phyloP scores from a whole-genome alignment of 306 rosid species.

The Luffa acutangula region DNA sequence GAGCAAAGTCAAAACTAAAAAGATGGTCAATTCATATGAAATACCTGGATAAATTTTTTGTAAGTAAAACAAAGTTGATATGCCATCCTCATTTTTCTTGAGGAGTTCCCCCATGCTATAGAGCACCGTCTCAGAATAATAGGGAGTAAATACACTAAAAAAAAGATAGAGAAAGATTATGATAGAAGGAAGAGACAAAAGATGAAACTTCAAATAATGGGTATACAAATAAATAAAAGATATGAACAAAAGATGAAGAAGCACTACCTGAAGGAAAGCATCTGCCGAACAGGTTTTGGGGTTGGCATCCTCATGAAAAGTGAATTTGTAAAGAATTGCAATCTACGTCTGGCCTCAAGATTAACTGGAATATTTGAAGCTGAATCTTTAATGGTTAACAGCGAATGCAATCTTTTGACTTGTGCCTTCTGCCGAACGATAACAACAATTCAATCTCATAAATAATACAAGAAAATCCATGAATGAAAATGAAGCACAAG shows the following conservation, averaged over 20 bases:
- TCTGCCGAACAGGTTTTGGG: slow-evolving; percentile 68
- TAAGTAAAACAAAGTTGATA: slow-evolving; percentile 77
- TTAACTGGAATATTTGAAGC: slow-evolving; percentile 80
- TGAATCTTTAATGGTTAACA: slow-evolving; percentile 85
- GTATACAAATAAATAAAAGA: slow-evolving; percentile 8
- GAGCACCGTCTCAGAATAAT: slow-evolving; percentile 87
- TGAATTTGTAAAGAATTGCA: slow-evolving; percentile 78
- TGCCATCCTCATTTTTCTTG: slow-evolving; percentile 93
- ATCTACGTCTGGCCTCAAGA: slow-evolving; percentile 87
- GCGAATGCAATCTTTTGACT: slow-evolving; percentile 69
- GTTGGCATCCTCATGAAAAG: slow-evolving; percentile 85
- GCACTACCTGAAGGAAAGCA: slow-evolving; percentile 70
- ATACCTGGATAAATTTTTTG: slow-evolving; percentile 87
- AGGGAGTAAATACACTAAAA: slow-evolving; percentile 94
- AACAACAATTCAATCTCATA: slow-evolving; percentile 14
- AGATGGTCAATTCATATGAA: background rate
- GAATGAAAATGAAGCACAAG: background rate
- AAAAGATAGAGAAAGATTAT: slow-evolving; percentile 9
- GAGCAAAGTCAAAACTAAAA: no score
- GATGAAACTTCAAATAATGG: slow-evolving; percentile 18
- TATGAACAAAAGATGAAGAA: slow-evolving; percentile 17
- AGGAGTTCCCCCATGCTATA: slow-evolving; percentile 72
- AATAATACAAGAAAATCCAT: background rate
- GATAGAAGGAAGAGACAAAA: slow-evolving; percentile 16
- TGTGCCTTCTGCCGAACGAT: slow-evolving; percentile 43